phyloP scores from a whole-genome alignment of 1,284 basidiomycete genomes.

The Papiliotrema nemorosa region DNA sequence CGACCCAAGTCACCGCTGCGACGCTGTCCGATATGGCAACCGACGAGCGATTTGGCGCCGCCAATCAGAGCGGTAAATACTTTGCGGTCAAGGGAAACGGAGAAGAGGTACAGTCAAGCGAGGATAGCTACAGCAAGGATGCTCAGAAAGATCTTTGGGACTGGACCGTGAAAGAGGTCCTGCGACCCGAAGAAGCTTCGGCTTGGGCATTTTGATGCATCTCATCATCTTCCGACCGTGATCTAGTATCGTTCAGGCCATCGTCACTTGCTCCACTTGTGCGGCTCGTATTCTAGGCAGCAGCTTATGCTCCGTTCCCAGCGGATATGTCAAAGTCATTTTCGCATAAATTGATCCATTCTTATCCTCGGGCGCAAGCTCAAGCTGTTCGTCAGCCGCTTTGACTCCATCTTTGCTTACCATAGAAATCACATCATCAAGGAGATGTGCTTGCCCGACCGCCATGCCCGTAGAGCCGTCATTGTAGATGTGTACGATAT shows the following conservation, averaged over 20 bases:
- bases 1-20: slow-evolving; percentile 1
- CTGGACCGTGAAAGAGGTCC: slow-evolving; percentile 17
- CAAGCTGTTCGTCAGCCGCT: slow-evolving; percentile 54
- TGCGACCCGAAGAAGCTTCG: slow-evolving; percentile 1
- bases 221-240: no score
- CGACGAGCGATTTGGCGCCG: slow-evolving; percentile 6
- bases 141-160: slow-evolving; percentile 24
- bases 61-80: slow-evolving; percentile 14
- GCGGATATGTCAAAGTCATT: slow-evolving; percentile 75
- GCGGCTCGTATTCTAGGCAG: slow-evolving; percentile 35
- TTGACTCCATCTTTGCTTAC: slow-evolving; percentile 51
- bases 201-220: not conserved
- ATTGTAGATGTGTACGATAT: slow-evolving; percentile 77
- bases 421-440: slow-evolving; percentile 84
- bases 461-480: slow-evolving; percentile 65
- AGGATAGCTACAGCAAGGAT: slow-evolving; percentile 7
- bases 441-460: slow-evolving; percentile 86
- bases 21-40: slow-evolving; percentile 9
- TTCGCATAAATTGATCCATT: slow-evolving; percentile 57
- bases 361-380: slow-evolving; percentile 51
- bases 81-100: slow-evolving; percentile 5
- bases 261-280: no score
- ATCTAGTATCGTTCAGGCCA: no score
- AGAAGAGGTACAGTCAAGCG: slow-evolving; percentile 8
- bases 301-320: slow-evolving; percentile 77